Evolutionary conservation across 495 filamentous ascomycete genomes (phyloP).

Genomic region (Lasiosphaeria miniovina): DNA sequence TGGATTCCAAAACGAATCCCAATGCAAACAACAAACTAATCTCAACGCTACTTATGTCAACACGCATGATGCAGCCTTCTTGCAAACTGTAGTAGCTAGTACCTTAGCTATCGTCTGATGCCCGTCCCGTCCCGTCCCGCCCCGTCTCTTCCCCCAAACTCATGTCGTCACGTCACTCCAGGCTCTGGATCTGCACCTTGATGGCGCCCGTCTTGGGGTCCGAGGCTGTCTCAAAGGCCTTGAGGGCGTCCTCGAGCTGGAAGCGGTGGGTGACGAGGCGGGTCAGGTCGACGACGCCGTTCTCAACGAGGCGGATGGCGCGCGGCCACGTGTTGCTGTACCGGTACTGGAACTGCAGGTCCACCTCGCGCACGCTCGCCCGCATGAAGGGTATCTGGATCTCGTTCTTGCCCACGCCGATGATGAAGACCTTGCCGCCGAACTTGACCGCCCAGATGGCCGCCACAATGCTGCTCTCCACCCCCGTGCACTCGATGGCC

Average conservation of each 20-base stretch:
- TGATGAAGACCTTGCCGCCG: constrained; percentile 90
- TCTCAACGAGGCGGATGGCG: constrained; percentile 82
- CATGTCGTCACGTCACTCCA: constrained; percentile 29
- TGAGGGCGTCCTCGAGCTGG: constrained; percentile 75
- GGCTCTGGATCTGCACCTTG: constrained; percentile 85
- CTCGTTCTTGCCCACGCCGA: constrained; percentile 90
- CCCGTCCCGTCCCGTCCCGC: too few relatives aligned
- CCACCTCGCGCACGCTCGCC: constrained; percentile 83
- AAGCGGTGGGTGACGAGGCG: constrained; percentile 87
- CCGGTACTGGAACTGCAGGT: constrained; percentile 92
- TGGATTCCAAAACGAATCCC: neutral
- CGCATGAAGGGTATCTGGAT: constrained; percentile 93
- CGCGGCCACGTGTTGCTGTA: constrained; percentile 94
- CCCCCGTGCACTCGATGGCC: constrained; percentile 85
- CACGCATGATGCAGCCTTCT: neutral
- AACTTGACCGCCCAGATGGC: constrained; percentile 89
- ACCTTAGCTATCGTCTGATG: neutral
- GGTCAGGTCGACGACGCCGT: constrained; percentile 73
- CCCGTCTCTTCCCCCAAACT: neutral
- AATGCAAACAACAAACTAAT: neutral
- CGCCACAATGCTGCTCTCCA: constrained; percentile 80
- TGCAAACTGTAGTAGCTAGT: neutral
- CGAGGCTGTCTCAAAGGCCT: constrained; percentile 83
- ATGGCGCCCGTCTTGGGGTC: constrained; percentile 91
- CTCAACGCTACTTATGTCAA: neutral